These are phyloP conservation scores for Cicer judaicum DNA, from an alignment of 306 rosid species.

Conservation along the genomic window DNA sequence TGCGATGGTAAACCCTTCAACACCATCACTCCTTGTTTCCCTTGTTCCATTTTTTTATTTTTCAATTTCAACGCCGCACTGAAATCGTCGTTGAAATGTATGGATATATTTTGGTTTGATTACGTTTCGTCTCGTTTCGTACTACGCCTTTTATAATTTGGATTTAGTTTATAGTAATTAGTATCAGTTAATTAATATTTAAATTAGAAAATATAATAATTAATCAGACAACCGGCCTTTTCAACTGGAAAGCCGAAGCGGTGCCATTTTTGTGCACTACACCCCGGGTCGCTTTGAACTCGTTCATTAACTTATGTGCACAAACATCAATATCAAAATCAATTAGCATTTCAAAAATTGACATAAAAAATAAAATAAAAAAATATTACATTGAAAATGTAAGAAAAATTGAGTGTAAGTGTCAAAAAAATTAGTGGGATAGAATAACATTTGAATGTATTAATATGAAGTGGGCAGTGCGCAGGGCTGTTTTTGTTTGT, in stretches of 20 bases:
- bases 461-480: too few relatives aligned
- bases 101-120: conserved; percentile 15
- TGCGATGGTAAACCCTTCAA: conserved; percentile 56
- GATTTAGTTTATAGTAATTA: too few relatives aligned
- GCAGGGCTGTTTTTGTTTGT: too few relatives aligned
- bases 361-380: too few relatives aligned
- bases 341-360: too few relatives aligned
- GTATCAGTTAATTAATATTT: not conserved
- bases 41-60: conserved; percentile 63
- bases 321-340: not conserved
- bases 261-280: conserved; percentile 6
- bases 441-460: too few relatives aligned
- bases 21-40: conserved; percentile 63
- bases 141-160: conserved; percentile 3
- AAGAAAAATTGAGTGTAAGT: too few relatives aligned
- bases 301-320: not conserved
- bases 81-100: not conserved
- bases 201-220: not conserved
- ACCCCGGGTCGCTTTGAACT: not conserved
- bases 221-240: not conserved
- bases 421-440: too few relatives aligned
- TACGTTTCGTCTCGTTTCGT: conserved; percentile 28
- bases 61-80: conserved; percentile 12
- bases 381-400: too few relatives aligned
- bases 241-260: not conserved